Base-by-base conservation (phyloP, 352 stramenopile species). In the Phytophthora pisi region DNA sequence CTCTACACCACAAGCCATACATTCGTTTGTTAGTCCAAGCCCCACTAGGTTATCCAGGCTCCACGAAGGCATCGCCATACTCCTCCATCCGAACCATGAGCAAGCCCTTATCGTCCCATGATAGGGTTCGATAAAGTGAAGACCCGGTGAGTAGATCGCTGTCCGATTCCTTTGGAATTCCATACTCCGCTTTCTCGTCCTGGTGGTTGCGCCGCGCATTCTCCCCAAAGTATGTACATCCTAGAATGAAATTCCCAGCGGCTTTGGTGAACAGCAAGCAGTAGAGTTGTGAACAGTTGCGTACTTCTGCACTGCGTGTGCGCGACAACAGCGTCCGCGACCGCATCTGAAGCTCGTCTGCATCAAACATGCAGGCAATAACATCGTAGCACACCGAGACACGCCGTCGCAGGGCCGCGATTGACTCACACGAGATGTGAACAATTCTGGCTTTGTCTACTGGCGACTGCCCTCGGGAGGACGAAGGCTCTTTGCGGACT, bases 231-330 rank as follows among this genome's bases (percentile, higher is more conserved):
- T 84, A 53, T 2, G 69, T 70, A 18, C 70, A 76, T 1, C 70
- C 63, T 0, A 88, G 31, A 3, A 84, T 45, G 10, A 86, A 70
- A 43, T 51, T 73, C 0, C 79, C 79, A 28, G 46, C 57, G 3
- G 75, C 62, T 49, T 79, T 80, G 2, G 70, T 70, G 4, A 81
- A 76, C 16, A 90, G 46, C 24, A 86, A 20, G 57, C 79, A 86
- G 38, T 88, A 81, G 1, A 90, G 67, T 4, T 60, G 66, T 40
- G 81, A 86, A 49, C 79, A 87, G 34, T 66, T 81, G n/a, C 69
- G 61, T 10, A 81, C 58, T 8, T 71, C 59, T 43, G 58, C 72
- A 23, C 45, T 50, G 24, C 66, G 68, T 16, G 54, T 34, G 18
- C 50, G 53, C 57, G 60, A 26, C 8, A 68, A 56, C 10, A 49